phyloP scores from a whole-genome alignment of 2,329 filamentous ascomycete genomes.

The Talaromyces sp. region DNA sequence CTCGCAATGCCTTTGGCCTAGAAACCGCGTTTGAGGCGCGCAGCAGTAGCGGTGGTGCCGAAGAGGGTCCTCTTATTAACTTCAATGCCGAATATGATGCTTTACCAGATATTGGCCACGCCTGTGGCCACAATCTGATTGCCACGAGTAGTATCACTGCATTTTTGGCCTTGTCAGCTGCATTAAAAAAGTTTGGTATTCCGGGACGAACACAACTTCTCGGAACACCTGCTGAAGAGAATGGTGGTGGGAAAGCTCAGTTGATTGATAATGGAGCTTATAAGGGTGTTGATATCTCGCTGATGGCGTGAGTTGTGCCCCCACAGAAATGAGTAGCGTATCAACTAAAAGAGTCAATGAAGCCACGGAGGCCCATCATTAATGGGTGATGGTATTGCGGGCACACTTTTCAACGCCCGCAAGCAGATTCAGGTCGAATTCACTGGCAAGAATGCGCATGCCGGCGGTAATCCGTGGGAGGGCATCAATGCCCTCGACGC shows the following conservation, averaged over 20 bases:
- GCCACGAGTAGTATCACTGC: slow-evolving; percentile 18
- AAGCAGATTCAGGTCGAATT: slow-evolving; percentile 39
- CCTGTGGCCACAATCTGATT: slow-evolving; percentile 25
- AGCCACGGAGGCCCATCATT: slow-evolving; percentile 10
- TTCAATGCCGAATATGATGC: slow-evolving; percentile 27
- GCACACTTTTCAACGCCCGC: slow-evolving; percentile 32
- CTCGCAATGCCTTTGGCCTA: slow-evolving; percentile 20
- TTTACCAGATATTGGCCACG: slow-evolving; percentile 21
- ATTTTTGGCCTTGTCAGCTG: slow-evolving; percentile 16
- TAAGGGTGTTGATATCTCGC: slow-evolving; percentile 26
- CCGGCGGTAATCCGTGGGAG: slow-evolving; percentile 56
- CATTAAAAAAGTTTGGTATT: slow-evolving; percentile 15
- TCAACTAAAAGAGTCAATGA: neutral
- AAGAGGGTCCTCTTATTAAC: slow-evolving; percentile 17
- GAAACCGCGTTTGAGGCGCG: slow-evolving; percentile 16
- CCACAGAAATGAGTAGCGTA: neutral
- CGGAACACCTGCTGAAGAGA: slow-evolving; percentile 29
- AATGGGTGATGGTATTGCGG: slow-evolving; percentile 25
- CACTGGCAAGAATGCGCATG: slow-evolving; percentile 54
- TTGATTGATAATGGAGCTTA: slow-evolving; percentile 41
- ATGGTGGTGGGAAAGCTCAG: slow-evolving; percentile 29
- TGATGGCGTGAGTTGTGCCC: slow-evolving; percentile 28
- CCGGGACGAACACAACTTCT: slow-evolving; percentile 25
- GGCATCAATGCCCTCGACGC: slow-evolving; percentile 61
- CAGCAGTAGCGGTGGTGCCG: neutral